Evolutionary conservation across 2,329 filamentous ascomycete species (phyloP).

Genomic region (Fusarium haematococcum): DNA sequence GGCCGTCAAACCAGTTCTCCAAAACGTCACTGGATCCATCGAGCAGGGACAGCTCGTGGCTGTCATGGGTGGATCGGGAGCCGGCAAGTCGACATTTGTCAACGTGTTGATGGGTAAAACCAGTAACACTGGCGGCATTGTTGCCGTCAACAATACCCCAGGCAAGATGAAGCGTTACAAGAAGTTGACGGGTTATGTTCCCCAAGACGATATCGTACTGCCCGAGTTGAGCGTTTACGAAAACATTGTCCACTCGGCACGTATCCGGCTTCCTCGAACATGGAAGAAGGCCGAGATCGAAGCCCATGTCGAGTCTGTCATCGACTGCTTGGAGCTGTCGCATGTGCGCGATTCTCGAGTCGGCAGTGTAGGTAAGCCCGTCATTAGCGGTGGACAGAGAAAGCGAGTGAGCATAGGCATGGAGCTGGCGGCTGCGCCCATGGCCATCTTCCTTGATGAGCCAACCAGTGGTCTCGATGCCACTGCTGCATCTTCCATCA

Average conservation of each 20-base stretch:
- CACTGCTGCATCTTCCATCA: slow-evolving; percentile 66
- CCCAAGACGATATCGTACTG: slow-evolving; percentile 71
- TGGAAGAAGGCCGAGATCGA: slow-evolving; percentile 64
- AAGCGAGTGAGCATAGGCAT: slow-evolving; percentile 71
- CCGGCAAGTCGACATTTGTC: slow-evolving; percentile 70
- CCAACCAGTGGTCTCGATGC: slow-evolving; percentile 67
- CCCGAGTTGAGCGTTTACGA: slow-evolving; percentile 71
- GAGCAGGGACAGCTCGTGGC: slow-evolving; percentile 66
- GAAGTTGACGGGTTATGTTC: slow-evolving; percentile 71
- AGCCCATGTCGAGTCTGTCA: slow-evolving; percentile 66
- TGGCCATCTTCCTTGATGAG: slow-evolving; percentile 66
- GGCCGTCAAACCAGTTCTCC: slow-evolving; percentile 59
- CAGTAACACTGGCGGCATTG: slow-evolving; percentile 60
- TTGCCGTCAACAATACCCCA: slow-evolving; percentile 64
- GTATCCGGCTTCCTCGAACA: slow-evolving; percentile 62
- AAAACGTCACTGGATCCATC: slow-evolving; percentile 66
- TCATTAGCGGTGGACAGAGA: slow-evolving; percentile 68
- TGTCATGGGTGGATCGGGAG: slow-evolving; percentile 71
- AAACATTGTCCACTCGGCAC: slow-evolving; percentile 70
- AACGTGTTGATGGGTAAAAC: slow-evolving; percentile 72
- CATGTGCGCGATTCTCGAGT: slow-evolving; percentile 65
- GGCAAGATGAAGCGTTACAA: slow-evolving; percentile 64
- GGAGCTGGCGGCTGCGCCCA: slow-evolving; percentile 67
- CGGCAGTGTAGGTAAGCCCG: slow-evolving; percentile 61
- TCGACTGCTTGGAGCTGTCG: slow-evolving; percentile 64